Percentiles rank a stretch among this genome's conserved stretches.
phyloP scores from a whole-genome alignment of 768 basidiomycete genomes.

The Boletus subcaerulescens region DNA sequence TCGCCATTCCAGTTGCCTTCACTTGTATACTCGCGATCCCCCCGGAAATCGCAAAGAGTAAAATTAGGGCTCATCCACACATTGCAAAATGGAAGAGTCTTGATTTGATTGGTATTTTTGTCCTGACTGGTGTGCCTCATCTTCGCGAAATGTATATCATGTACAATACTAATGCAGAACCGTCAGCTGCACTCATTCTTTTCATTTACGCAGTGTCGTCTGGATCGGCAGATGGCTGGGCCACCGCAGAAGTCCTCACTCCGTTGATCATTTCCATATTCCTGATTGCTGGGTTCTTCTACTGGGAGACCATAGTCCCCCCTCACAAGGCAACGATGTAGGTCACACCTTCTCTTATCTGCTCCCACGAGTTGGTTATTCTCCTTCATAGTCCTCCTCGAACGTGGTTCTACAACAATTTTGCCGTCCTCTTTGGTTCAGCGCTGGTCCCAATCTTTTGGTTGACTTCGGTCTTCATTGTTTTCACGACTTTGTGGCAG shows the following conservation, averaged over 20 bases:
- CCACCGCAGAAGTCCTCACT: slow-evolving; percentile 40
- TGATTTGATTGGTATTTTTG: slow-evolving; percentile 39
- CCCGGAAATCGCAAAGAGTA: slow-evolving; percentile 5
- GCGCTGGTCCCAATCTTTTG: slow-evolving; percentile 41
- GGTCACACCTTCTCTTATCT: slow-evolving; percentile 6
- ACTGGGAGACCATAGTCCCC: slow-evolving; percentile 45
- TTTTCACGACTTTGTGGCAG: slow-evolving; percentile 41
- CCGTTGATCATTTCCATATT: slow-evolving; percentile 46
- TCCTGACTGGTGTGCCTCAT: slow-evolving; percentile 33
- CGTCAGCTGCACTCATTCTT: slow-evolving; percentile 34
- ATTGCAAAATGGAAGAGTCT: slow-evolving; percentile 29
- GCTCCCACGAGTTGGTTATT: background rate
- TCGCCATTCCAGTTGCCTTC: slow-evolving; percentile 35
- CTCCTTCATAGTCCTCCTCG: slow-evolving; percentile 35
- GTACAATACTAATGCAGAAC: background rate
- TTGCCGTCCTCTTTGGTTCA: slow-evolving; percentile 35
- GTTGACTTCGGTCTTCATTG: slow-evolving; percentile 36
- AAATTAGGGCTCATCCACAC: background rate
- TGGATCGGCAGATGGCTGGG: slow-evolving; percentile 51
- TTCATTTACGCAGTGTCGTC: slow-evolving; percentile 44
- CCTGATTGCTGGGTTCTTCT: slow-evolving; percentile 43
- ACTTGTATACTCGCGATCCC: slow-evolving; percentile 36
- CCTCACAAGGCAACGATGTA: slow-evolving; percentile 42
- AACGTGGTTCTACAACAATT: slow-evolving; percentile 42
- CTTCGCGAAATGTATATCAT: background rate